phyloP scores from a whole-genome alignment of 495 filamentous ascomycete species.

The Aspergillus carlsbadensis region DNA sequence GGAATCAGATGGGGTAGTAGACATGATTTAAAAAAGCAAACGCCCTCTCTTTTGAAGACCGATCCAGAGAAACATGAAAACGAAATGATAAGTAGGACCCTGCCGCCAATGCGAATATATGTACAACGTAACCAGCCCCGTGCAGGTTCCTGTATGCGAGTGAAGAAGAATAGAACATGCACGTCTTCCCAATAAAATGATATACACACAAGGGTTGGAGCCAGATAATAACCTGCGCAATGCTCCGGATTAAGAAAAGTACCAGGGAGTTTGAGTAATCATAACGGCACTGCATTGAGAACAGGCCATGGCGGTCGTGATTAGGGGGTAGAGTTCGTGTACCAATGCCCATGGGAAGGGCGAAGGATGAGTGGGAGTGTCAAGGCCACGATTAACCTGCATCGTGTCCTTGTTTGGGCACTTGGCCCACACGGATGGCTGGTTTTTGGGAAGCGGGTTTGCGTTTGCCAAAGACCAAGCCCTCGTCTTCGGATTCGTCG shows the following conservation, averaged over 20 bases:
- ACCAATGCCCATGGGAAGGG: no score
- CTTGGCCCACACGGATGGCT: conserved; percentile 14
- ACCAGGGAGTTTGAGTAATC: background rate
- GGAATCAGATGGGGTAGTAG: conserved; percentile 5
- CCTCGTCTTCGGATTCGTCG: conserved; percentile 52
- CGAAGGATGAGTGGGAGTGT: no score
- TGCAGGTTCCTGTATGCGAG: conserved; percentile 21
- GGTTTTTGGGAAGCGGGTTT: conserved; percentile 31
- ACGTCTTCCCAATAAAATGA: conserved; percentile 21
- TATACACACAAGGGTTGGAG: conserved; percentile 24
- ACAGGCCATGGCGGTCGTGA: background rate
- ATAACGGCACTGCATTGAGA: background rate
- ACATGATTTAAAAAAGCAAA: conserved; percentile 3
- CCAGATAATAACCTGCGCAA: conserved; percentile 13
- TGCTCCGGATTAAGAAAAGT: conserved; percentile 14
- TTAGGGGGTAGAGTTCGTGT: background rate
- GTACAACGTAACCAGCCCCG: conserved; percentile 24
- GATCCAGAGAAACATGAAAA: conserved; percentile 7
- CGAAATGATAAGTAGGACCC: conserved; percentile 13
- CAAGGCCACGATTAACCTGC: conserved; percentile 6
- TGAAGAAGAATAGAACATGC: conserved; percentile 18
- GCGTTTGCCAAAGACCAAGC: conserved; percentile 43
- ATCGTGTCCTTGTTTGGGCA: conserved; percentile 12
- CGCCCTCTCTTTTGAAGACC: conserved; percentile 11
- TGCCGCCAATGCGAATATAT: conserved; percentile 32